These are phyloP conservation scores for Aquanectria penicillioides DNA, from an alignment of 2,329 filamentous ascomycete genomes.

Conservation along the genomic window DNA sequence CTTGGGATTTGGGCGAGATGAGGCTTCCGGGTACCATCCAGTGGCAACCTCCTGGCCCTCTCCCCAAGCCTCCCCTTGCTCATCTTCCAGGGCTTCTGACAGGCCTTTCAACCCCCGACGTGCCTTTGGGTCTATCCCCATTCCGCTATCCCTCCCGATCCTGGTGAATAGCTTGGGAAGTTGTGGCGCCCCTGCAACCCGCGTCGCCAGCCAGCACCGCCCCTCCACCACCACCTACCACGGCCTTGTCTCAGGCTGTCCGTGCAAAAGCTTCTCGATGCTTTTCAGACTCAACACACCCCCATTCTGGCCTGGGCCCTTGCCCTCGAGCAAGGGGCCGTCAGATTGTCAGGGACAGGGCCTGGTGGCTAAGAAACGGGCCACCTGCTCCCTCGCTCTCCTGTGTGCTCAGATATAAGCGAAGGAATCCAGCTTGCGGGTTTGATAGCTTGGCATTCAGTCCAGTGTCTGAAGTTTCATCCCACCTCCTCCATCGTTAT, in stretches of 20 bases:
- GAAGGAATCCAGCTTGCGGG: constrained; percentile 29
- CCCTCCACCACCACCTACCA: constrained; percentile 30
- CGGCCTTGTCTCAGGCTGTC: constrained; percentile 34
- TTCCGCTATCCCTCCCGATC: constrained; percentile 33
- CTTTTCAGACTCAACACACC: constrained; percentile 23
- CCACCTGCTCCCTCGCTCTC: constrained; percentile 23
- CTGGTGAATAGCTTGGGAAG: constrained; percentile 25
- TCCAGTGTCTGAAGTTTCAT: constrained; percentile 38
- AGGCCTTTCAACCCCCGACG: constrained; percentile 23
- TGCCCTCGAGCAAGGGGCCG: constrained; percentile 25
- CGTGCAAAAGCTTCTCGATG: constrained; percentile 38
- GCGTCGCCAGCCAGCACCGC: constrained; percentile 23
- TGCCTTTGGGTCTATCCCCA: constrained; percentile 33
- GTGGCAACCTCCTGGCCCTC: too few relatives aligned
- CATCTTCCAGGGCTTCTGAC: constrained; percentile 29
- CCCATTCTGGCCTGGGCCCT: constrained; percentile 17
- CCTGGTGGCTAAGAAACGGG: constrained; percentile 30
- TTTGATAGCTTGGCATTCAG: constrained; percentile 35
- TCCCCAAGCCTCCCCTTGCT: constrained; percentile 10
- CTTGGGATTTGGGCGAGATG: too few relatives aligned
- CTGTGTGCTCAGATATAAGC: constrained; percentile 33
- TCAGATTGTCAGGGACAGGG: constrained; percentile 35
- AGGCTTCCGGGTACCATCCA: too few relatives aligned
- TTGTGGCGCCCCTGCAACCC: constrained; percentile 28
- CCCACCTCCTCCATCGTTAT: constrained; percentile 37